Percentiles rank a stretch among this genome's conserved stretches.
These are phyloP conservation scores for Monilinia polystroma DNA, from an alignment of 2,329 filamentous ascomycete genomes.

Conservation along the genomic window DNA sequence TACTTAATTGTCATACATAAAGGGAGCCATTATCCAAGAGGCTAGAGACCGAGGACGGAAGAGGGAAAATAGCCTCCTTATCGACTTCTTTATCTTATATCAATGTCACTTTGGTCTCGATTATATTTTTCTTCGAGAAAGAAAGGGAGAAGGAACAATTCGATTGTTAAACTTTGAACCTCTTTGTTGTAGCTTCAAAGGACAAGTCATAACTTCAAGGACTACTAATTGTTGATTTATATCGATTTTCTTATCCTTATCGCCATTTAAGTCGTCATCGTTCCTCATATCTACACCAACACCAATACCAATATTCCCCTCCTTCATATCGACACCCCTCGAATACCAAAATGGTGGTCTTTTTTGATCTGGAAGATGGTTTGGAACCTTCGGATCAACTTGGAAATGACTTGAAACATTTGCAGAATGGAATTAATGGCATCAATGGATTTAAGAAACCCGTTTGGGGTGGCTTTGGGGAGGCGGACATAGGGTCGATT, in stretches of 20 bases:
- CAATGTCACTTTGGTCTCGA: not conserved
- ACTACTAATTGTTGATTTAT: constrained; percentile 30
- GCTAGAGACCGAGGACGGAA: constrained; percentile 15
- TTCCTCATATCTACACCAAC: not conserved
- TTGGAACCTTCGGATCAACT: constrained; percentile 35
- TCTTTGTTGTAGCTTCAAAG: constrained; percentile 35
- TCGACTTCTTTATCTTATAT: not conserved
- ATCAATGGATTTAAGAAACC: constrained; percentile 25
- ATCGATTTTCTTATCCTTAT: constrained; percentile 26
- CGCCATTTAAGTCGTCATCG: constrained; percentile 2
- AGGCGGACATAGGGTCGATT: constrained; percentile 6
- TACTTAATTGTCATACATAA: not conserved
- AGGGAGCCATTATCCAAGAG: not conserved
- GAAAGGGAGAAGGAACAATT: not conserved
- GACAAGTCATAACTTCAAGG: constrained; percentile 14
- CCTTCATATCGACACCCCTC: constrained; percentile 1
- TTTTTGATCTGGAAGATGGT: constrained; percentile 40
- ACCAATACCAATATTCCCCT: not conserved
- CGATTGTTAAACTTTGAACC: not conserved
- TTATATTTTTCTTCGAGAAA: too few species aligned
- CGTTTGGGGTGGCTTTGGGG: constrained; percentile 20
- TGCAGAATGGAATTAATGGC: constrained; percentile 23
- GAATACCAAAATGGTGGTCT: constrained; percentile 37
- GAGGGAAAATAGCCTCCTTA: not conserved
- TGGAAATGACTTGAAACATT: constrained; percentile 14